These are phyloP conservation scores for Kwoniella newhampshirensis DNA, from an alignment of 768 basidiomycete species.

Conservation along the genomic window DNA sequence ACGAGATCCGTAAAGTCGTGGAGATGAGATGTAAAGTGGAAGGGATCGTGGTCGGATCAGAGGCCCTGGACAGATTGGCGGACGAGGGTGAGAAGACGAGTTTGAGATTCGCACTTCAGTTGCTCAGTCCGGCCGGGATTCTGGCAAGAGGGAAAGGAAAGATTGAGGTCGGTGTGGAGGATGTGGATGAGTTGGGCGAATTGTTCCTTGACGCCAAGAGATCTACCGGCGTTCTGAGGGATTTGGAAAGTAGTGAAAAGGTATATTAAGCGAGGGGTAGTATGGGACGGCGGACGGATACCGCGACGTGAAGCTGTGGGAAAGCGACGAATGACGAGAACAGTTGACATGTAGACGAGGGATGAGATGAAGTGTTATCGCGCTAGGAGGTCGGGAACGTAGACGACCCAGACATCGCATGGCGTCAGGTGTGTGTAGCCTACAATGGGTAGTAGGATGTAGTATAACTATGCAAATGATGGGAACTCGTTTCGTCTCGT, in stretches of 20 bases:
- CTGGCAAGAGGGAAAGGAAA: conserved; percentile 75
- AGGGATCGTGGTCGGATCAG: conserved; percentile 70
- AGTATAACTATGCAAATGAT: too few relatives aligned
- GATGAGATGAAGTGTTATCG: too few relatives aligned
- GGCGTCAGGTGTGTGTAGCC: too few relatives aligned
- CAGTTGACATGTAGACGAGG: too few relatives aligned
- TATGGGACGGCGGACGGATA: too few relatives aligned
- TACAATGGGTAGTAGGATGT: too few relatives aligned
- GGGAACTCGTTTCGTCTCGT: too few relatives aligned
- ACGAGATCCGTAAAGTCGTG: conserved; percentile 82
- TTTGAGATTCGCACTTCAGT: conserved; percentile 83
- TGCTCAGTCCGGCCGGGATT: conserved; percentile 87
- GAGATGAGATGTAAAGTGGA: conserved; percentile 83
- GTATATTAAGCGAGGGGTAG: conserved; percentile 7
- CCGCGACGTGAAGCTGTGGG: too few relatives aligned
- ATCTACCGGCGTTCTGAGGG: conserved; percentile 38
- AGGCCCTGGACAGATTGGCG: conserved; percentile 77
- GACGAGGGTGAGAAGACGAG: conserved; percentile 78
- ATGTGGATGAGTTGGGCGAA: conserved; percentile 89
- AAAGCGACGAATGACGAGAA: too few relatives aligned
- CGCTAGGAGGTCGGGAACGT: too few relatives aligned
- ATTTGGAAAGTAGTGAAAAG: conserved; percentile 14
- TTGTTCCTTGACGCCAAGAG: conserved; percentile 89
- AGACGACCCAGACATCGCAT: too few relatives aligned
- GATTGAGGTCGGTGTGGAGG: conserved; percentile 77